Evolutionary conservation across 1,139 yeast genomes (phyloP), one percentile per base, ranked within the genome.

Genomic region (Magnusiomyces tetraspermus): DNA sequence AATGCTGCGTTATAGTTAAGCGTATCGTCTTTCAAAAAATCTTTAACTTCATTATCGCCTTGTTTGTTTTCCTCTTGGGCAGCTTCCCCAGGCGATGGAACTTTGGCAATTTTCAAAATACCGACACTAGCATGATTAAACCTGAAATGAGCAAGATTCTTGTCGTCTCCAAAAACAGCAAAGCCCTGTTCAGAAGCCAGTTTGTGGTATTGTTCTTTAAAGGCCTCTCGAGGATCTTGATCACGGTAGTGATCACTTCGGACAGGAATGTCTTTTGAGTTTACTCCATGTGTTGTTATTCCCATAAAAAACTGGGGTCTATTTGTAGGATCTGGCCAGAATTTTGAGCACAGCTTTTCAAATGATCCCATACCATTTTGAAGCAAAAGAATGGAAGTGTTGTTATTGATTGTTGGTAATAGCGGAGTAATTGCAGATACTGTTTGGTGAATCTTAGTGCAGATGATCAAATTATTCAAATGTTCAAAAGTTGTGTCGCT

Each of bases 201-300:
- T 55, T 76, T 74, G 53, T 87, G 66, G 47, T 74, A 73, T 0
- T 90, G 95, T 31, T 66, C 66, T 0, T 90, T 92, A 6, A 83
- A 88, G 67, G 84, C 94, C 44, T 79, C 77, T 54, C 75, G 78
- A 4, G 38, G 38, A 33, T 33, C 38, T 33, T 33, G 17, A 33
- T 33, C 38, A 17, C 38, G 17, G n/a, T 33, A 33, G 38, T 33
- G 38, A 10, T 33, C 38, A 1, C 52, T 53, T 61, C 63, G 63
- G 26, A 45, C 51, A 8, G 67, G 61, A 26, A 50, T 54, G 15
- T 51, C 49, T 1, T 76, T 73, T 3, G 71, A 64, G 0, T 74
- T 76, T 2, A 85, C 88, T 2, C 97, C 97, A 67, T 90, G 97
- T 1, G 88, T 78, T 41, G 83, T 82, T 17, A 90, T 81, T 47